These are phyloP conservation scores for Pelargonium citronellum DNA, from an alignment of 441 rosid genomes.

Conservation along the genomic window DNA sequence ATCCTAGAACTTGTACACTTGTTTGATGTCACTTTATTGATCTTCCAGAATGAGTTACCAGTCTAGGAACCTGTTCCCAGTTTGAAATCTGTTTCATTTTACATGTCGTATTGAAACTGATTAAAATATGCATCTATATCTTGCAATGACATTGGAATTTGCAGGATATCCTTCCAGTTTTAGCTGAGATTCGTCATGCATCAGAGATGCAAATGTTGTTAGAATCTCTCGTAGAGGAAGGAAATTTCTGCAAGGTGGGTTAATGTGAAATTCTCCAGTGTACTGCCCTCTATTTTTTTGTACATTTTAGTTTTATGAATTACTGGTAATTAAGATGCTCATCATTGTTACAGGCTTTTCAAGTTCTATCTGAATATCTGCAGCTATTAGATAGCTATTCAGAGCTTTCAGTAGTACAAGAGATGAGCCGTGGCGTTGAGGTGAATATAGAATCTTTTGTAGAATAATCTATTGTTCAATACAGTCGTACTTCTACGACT, in stretches of 20 bases:
- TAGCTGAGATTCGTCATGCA: slow-evolving; percentile 73
- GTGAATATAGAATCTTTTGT: slow-evolving; percentile 33
- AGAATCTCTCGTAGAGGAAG: slow-evolving; percentile 83
- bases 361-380: slow-evolving; percentile 90
- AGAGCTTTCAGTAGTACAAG: slow-evolving; percentile 80
- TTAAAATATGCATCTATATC: background rate
- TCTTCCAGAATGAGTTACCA: background rate
- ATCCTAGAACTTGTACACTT: slow-evolving; percentile 6
- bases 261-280: slow-evolving; percentile 8
- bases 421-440: slow-evolving; percentile 98
- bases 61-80: background rate
- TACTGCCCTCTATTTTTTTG: background rate
- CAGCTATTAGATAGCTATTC: slow-evolving; percentile 88
- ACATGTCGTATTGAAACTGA: background rate
- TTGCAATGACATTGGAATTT: slow-evolving; percentile 16
- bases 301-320: slow-evolving; percentile 15
- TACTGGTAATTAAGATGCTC: slow-evolving; percentile 19
- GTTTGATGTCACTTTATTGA: background rate
- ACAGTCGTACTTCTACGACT: background rate
- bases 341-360: slow-evolving; percentile 69
- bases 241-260: slow-evolving; percentile 86
- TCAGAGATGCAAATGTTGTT: slow-evolving; percentile 68
- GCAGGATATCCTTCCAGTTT: slow-evolving; percentile 83
- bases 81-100: background rate
- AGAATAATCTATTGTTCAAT: background rate